A percentile compares a stretch with the other conserved stretches of the same genome.
phyloP scores from a whole-genome alignment of 2,329 filamentous ascomycete species.

The Beauveria sp. region DNA sequence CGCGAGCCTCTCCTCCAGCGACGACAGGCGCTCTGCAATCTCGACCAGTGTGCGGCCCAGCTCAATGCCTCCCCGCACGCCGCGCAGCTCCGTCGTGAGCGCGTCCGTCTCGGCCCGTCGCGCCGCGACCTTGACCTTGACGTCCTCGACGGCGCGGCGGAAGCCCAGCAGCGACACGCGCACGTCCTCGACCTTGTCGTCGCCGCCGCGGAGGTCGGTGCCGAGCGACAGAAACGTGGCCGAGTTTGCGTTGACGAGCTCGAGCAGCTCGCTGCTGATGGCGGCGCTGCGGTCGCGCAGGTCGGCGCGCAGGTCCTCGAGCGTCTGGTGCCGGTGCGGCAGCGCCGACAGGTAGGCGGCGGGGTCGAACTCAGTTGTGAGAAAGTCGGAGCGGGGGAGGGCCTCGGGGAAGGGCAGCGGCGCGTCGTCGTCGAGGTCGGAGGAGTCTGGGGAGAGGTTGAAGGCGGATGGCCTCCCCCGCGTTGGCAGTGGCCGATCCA shows the following conservation, averaged over 20 bases:
- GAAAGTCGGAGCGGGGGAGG: slow-evolving; percentile 75
- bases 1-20: slow-evolving; percentile 56
- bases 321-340: slow-evolving; percentile 83
- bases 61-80: slow-evolving; percentile 57
- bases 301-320: slow-evolving; percentile 85
- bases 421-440: slow-evolving; percentile 49
- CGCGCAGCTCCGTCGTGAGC: slow-evolving; percentile 59
- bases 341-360: slow-evolving; percentile 73
- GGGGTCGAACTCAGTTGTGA: slow-evolving; percentile 69
- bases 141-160: slow-evolving; percentile 67
- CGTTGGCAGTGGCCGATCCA: neutral
- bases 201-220: slow-evolving; percentile 72
- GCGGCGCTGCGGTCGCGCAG: slow-evolving; percentile 71
- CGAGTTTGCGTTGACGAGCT: slow-evolving; percentile 94
- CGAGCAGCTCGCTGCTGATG: slow-evolving; percentile 79
- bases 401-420: slow-evolving; percentile 83
- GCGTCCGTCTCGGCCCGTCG: slow-evolving; percentile 55
- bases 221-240: slow-evolving; percentile 83
- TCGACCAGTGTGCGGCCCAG: slow-evolving; percentile 56
- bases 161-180: slow-evolving; percentile 83
- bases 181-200: slow-evolving; percentile 86
- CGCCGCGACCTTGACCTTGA: slow-evolving; percentile 58
- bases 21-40: slow-evolving; percentile 52
- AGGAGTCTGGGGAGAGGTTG: slow-evolving; percentile 34
- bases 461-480: slow-evolving; percentile 23